phyloP scores from a whole-genome alignment of 371 early-diverging fungal genomes.

The Syncephalis plumigaleata region DNA sequence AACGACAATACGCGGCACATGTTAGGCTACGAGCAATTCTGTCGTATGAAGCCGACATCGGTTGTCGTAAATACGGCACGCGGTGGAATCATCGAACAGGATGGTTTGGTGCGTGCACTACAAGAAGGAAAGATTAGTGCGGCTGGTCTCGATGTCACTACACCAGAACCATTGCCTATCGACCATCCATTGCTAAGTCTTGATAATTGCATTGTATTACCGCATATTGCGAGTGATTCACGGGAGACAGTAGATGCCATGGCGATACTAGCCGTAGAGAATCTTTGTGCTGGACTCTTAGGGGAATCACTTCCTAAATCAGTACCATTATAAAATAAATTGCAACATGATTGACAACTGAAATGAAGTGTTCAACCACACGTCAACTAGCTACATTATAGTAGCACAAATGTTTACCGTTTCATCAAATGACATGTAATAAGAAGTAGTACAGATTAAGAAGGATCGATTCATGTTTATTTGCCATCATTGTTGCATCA shows the following conservation, averaged over 20 bases:
- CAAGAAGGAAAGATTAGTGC: conserved; percentile 36
- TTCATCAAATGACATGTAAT: too few relatives aligned
- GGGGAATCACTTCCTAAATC: background rate
- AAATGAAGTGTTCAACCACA: too few relatives aligned
- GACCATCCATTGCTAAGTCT: conserved; percentile 36
- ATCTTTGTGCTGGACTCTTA: conserved; percentile 25
- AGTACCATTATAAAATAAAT: too few relatives aligned
- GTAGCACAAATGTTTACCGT: too few relatives aligned
- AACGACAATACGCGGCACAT: conserved; percentile 47
- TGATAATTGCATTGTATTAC: conserved; percentile 43
- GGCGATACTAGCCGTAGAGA: conserved; percentile 47
- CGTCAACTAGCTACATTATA: too few relatives aligned
- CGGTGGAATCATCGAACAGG: conserved; percentile 62
- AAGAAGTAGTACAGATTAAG: too few relatives aligned
- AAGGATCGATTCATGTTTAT: too few relatives aligned
- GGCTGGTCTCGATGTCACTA: conserved; percentile 73
- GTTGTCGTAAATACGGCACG: conserved; percentile 69
- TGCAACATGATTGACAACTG: too few relatives aligned
- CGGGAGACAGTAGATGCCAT: conserved; percentile 66
- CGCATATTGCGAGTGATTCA: conserved; percentile 52
- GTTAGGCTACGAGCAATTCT: conserved; percentile 42
- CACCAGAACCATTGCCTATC: conserved; percentile 63
- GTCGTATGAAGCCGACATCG: conserved; percentile 44
- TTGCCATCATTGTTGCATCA: too few relatives aligned
- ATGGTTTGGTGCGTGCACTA: conserved; percentile 50